Evolutionary conservation across 1,139 yeast genomes (phyloP).

Genomic region (Blastobotrys niveus): DNA sequence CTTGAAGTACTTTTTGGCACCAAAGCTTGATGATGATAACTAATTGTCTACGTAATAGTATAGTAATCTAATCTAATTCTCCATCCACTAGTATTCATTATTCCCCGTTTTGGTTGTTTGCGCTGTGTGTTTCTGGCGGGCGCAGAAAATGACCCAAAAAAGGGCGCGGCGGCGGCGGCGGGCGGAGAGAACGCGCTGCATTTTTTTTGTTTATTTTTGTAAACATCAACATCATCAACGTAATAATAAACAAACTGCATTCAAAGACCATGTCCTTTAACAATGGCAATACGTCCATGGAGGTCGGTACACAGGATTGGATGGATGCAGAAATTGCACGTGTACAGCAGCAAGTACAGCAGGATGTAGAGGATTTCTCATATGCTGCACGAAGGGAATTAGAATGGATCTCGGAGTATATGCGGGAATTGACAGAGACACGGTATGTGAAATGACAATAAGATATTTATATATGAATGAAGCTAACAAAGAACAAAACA

Average conservation of each 20-base stretch:
- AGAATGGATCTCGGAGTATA: constrained; percentile 39
- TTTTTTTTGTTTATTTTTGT: neutral
- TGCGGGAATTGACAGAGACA: constrained; percentile 25
- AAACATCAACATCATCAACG: neutral
- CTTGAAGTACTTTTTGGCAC: constrained; percentile 93
- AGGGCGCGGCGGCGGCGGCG: too few relatives aligned
- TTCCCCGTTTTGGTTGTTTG: too few relatives aligned
- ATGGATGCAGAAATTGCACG: constrained; percentile 38
- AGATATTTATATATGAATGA: neutral
- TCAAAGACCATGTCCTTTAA: neutral
- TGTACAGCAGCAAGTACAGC: constrained; percentile 31
- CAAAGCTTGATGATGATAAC: constrained; percentile 90
- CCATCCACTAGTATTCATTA: too few relatives aligned
- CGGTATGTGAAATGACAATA: constrained; percentile 22
- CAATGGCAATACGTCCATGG: neutral
- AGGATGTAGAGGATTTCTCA: constrained; percentile 38
- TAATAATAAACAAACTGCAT: neutral
- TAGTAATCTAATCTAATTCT: too few relatives aligned
- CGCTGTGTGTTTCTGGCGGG: too few relatives aligned
- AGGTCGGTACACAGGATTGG: constrained; percentile 31
- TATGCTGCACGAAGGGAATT: constrained; percentile 37
- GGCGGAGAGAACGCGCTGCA: too few relatives aligned
- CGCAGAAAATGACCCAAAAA: too few relatives aligned
- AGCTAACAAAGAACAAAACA: constrained; percentile 2
- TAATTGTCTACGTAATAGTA: too few relatives aligned